These are phyloP conservation scores for Ceratocystis cacaofunesta DNA, from an alignment of 2,329 filamentous ascomycete species.

Conservation along the genomic window DNA sequence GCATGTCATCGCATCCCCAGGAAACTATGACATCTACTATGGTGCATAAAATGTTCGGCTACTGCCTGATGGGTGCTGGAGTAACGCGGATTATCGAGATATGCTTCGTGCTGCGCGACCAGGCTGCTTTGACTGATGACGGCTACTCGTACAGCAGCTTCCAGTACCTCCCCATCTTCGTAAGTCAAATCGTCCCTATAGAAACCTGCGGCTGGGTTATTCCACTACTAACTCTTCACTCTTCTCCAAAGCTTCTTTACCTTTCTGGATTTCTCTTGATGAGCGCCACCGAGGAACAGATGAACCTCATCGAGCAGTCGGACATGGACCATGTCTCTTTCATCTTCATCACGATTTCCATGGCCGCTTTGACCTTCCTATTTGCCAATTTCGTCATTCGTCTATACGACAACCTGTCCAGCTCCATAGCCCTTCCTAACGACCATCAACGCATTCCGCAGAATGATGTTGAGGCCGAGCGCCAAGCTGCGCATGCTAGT, in stretches of 20 bases:
- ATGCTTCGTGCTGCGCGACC: constrained; percentile 69
- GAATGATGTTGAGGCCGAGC: constrained; percentile 31
- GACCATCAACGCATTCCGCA: constrained; percentile 3
- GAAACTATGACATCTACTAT: constrained; percentile 68
- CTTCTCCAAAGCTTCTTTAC: constrained; percentile 54
- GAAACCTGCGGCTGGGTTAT: no score
- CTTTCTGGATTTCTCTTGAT: constrained; percentile 94
- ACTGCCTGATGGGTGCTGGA: constrained; percentile 85
- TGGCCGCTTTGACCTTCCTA: constrained; percentile 81
- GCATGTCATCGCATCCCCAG: constrained; percentile 86
- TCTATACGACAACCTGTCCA: constrained; percentile 55
- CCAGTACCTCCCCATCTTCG: constrained; percentile 39
- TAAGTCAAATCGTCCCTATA: constrained; percentile 28
- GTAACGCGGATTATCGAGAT: constrained; percentile 78
- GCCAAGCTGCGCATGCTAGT: constrained; percentile 61
- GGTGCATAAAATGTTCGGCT: constrained; percentile 81
- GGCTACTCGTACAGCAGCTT: constrained; percentile 52
- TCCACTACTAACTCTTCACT: no score
- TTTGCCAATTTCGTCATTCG: constrained; percentile 77
- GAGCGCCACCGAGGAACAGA: constrained; percentile 94
- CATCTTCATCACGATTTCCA: constrained; percentile 76
- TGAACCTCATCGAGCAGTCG: constrained; percentile 58
- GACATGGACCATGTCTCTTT: constrained; percentile 82
- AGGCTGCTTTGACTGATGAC: constrained; percentile 47
- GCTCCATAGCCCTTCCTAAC: constrained; percentile 20